A percentile compares a stretch with the other conserved stretches of the same genome.
Conservation (phyloP, 1,284 basidiomycete species). For the Leccinum subrobustum region DNA sequence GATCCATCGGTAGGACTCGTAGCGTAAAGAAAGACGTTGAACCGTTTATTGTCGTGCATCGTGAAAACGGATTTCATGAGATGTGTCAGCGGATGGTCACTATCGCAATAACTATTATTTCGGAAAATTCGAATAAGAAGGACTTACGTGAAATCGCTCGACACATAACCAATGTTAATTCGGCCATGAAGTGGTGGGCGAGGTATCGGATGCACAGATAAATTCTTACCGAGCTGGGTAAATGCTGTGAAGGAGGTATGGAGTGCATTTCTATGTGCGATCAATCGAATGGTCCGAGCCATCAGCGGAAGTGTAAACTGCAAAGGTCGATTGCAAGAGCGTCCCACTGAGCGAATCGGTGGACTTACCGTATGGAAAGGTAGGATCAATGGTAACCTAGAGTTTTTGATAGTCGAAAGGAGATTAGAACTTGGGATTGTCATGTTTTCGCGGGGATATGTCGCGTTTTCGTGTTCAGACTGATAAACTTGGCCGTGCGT, state of each 20-base stretch:
- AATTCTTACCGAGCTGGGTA: conserved; percentile 34
- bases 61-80: conserved; percentile 62
- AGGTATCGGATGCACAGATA: conserved; percentile 40
- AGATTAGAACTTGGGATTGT: conserved; percentile 33
- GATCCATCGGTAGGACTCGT: conserved; percentile 55
- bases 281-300: conserved; percentile 50
- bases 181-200: conserved; percentile 44
- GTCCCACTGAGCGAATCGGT: not conserved
- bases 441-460: conserved; percentile 16
- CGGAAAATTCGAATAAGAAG: not conserved
- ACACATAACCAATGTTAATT: conserved; percentile 59
- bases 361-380: conserved; percentile 55
- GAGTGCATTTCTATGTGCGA: conserved; percentile 58
- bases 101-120: conserved; percentile 16
- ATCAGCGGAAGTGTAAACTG: conserved; percentile 57
- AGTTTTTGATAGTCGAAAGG: conserved; percentile 36
- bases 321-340: not conserved
- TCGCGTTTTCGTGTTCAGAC: conserved; percentile 15
- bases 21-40: conserved; percentile 55
- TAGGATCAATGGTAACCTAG: conserved; percentile 51
- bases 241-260: conserved; percentile 51
- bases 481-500: conserved; percentile 35
- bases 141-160: conserved; percentile 53
- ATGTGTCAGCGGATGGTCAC: conserved; percentile 62
- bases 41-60: conserved; percentile 47